A percentile compares a stretch with the other conserved stretches of the same genome.
These are phyloP conservation scores for Selenicereus undatus DNA, from an alignment of 148 eudicot genomes.

Conservation along the genomic window DNA sequence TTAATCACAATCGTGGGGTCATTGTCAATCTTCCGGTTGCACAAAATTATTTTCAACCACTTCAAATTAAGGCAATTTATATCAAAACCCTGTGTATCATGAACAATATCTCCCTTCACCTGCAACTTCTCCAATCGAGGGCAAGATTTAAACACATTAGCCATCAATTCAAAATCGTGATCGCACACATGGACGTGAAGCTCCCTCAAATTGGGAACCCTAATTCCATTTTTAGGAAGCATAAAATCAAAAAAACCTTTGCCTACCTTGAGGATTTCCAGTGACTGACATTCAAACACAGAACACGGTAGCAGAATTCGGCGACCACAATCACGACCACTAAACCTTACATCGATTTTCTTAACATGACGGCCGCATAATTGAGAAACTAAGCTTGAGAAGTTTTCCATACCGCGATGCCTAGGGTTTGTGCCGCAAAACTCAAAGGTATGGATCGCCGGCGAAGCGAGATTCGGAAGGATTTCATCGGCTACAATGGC, in stretches of 20 bases:
- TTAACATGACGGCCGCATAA: not conserved
- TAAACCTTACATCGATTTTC: not conserved
- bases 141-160: slow-evolving; percentile 7
- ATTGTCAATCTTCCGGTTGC: not conserved
- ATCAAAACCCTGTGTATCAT: not conserved
- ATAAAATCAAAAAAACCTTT: not conserved
- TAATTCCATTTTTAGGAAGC: not conserved
- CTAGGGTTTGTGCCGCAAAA: not conserved
- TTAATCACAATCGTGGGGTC: not conserved
- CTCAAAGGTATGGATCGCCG: not conserved
- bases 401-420: too few species aligned
- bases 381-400: not conserved
- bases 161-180: not conserved
- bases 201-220: slow-evolving; percentile 15
- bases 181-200: not conserved
- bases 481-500: not conserved
- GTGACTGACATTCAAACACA: not conserved
- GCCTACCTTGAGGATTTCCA: not conserved
- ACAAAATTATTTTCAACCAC: not conserved
- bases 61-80: not conserved
- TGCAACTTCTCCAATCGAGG: slow-evolving; percentile 14
- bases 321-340: not conserved
- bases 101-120: not conserved
- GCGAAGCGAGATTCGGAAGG: not conserved
- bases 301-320: not conserved